phyloP scores from a whole-genome alignment of 1,139 yeast species.

The Blastobotrys serpentis region DNA sequence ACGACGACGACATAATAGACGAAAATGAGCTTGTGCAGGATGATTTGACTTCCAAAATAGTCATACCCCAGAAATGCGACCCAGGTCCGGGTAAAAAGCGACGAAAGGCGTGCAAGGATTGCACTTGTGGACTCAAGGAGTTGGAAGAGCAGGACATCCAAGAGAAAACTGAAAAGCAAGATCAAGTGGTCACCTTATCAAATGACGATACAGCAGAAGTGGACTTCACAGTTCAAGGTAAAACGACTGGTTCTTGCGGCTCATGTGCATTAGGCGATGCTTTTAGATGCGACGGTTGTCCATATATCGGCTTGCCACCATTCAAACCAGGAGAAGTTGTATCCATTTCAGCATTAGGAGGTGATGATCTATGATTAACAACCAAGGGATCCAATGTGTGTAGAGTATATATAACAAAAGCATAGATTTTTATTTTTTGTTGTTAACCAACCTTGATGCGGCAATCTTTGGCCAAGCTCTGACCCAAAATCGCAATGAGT shows the following conservation, averaged over 20 bases:
- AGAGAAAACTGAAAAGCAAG: conserved; percentile 30
- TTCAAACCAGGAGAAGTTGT: conserved; percentile 90
- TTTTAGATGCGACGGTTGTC: conserved; percentile 97
- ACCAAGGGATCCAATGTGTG: neutral
- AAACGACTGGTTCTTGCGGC: conserved; percentile 87
- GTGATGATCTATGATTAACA: conserved; percentile 33
- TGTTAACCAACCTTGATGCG: conserved; percentile 1
- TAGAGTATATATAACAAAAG: neutral
- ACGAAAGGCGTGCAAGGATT: conserved; percentile 81
- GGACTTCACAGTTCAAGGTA: conserved; percentile 93
- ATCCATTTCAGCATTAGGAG: conserved; percentile 33
- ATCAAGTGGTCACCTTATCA: conserved; percentile 52
- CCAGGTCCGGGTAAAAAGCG: conserved; percentile 52
- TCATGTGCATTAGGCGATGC: conserved; percentile 98
- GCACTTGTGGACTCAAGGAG: conserved; percentile 95
- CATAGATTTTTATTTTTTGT: neutral
- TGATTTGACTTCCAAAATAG: conserved; percentile 40
- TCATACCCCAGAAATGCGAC: conserved; percentile 43
- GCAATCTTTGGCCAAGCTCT: neutral
- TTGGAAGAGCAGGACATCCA: conserved; percentile 45
- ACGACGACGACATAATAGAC: conserved; percentile 46
- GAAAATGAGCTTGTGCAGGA: conserved; percentile 49
- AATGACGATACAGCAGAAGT: conserved; percentile 71
- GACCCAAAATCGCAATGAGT: neutral
- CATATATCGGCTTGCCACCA: conserved; percentile 93